Conservation (phyloP, 1,284 basidiomycete genomes). For the Ceratobasidium papillatum region DNA sequence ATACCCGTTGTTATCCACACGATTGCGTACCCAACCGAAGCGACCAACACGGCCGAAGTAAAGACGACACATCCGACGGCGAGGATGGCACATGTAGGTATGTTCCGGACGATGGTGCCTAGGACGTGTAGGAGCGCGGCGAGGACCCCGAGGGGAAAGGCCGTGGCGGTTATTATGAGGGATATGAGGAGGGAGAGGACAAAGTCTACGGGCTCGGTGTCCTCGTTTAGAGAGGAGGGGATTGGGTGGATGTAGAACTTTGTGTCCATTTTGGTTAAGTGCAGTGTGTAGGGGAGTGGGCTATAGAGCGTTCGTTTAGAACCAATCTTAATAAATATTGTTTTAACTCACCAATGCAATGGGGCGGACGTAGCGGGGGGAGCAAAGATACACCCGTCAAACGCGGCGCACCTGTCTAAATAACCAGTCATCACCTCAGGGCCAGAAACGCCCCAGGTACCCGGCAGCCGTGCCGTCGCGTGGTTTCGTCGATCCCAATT, state of each 20-base stretch:
- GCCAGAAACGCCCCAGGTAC: background rate
- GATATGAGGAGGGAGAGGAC: slow-evolving; percentile 27
- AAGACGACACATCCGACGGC: slow-evolving; percentile 13
- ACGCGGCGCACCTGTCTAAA: background rate
- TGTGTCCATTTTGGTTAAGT: background rate
- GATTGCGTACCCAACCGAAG: slow-evolving; percentile 7
- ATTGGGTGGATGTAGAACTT: slow-evolving; percentile 4
- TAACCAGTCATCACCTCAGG: background rate
- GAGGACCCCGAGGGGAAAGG: slow-evolving; percentile 26
- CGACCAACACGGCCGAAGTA: slow-evolving; percentile 32
- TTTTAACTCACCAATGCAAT: too few relatives aligned
- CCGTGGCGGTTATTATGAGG: background rate
- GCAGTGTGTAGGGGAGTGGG: background rate
- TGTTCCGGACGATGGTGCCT: slow-evolving; percentile 24
- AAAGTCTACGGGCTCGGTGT: slow-evolving; percentile 25
- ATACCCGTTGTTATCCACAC: background rate
- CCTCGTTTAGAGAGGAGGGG: background rate
- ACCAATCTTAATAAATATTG: too few relatives aligned
- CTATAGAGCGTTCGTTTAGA: background rate
- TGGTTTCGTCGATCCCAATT: background rate
- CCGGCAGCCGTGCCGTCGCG: background rate
- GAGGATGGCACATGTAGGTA: slow-evolving; percentile 28
- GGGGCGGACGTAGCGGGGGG: background rate
- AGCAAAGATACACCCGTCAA: background rate
- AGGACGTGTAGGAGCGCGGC: slow-evolving; percentile 32